These are phyloP conservation scores for Escallonia herrerae DNA, from an alignment of 129 eudicot genomes.

Conservation along the genomic window DNA sequence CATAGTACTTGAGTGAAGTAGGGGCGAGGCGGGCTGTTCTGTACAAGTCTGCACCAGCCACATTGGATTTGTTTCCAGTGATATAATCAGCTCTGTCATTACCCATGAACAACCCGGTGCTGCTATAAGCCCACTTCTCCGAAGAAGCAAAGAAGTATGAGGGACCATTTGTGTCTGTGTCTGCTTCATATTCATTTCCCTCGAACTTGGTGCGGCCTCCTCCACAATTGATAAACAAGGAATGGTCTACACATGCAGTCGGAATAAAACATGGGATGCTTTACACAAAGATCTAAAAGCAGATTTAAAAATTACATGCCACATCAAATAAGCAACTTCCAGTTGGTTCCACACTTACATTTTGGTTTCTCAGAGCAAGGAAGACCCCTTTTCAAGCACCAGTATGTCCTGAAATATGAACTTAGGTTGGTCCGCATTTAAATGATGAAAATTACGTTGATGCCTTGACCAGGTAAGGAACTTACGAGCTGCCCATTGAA, in stretches of 20 bases:
- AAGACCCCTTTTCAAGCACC: slow-evolving; percentile 47
- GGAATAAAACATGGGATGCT: background rate
- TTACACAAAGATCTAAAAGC: slow-evolving; percentile 3
- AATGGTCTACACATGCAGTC: slow-evolving; percentile 31
- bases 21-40: slow-evolving; percentile 63
- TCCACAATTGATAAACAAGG: slow-evolving; percentile 73
- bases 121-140: slow-evolving; percentile 71
- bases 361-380: slow-evolving; percentile 25
- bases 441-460: background rate
- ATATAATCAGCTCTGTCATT: slow-evolving; percentile 22
- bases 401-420: slow-evolving; percentile 18
- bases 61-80: slow-evolving; percentile 13
- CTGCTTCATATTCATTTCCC: slow-evolving; percentile 48
- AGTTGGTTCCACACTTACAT: slow-evolving; percentile 10
- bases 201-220: slow-evolving; percentile 39
- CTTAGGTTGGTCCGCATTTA: background rate
- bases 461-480: background rate
- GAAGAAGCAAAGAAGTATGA: slow-evolving; percentile 36
- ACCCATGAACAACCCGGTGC: slow-evolving; percentile 51
- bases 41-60: slow-evolving; percentile 35
- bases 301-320: background rate
- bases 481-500: slow-evolving; percentile 36
- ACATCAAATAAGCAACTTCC: background rate
- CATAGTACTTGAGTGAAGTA: slow-evolving; percentile 61
- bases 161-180: slow-evolving; percentile 23